Conservation (phyloP, 2,329 filamentous ascomycete genomes). For the Botryotinia narcissicola region DNA sequence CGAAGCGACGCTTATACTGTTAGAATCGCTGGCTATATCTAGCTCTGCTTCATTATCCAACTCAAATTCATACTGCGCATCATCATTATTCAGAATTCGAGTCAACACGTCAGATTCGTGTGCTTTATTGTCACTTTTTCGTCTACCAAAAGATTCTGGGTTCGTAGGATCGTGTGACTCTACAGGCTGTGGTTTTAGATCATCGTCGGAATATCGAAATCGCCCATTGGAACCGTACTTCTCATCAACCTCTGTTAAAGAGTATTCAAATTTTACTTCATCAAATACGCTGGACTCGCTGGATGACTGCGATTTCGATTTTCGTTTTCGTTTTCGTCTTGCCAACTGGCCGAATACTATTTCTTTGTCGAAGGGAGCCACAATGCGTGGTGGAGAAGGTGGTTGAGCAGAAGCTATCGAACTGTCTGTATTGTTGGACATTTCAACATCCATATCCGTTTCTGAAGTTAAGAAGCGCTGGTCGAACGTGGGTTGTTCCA, state of each 20-base stretch:
- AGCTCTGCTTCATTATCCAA: constrained; percentile 28
- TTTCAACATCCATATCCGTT: background rate
- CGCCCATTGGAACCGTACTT: constrained; percentile 37
- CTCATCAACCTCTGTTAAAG: constrained; percentile 34
- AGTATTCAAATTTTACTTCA: constrained; percentile 35
- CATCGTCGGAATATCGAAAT: constrained; percentile 30
- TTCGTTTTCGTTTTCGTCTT: constrained; percentile 6
- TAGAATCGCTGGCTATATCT: constrained; percentile 30
- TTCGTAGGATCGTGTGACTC: constrained; percentile 29
- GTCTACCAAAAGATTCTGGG: constrained; percentile 33
- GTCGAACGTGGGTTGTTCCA: background rate
- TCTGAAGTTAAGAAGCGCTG: background rate
- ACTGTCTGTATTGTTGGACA: constrained; percentile 10
- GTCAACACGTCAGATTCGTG: constrained; percentile 31
- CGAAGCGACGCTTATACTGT: constrained; percentile 49
- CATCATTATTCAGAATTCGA: constrained; percentile 47
- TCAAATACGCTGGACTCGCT: constrained; percentile 34
- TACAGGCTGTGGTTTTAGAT: constrained; percentile 9
- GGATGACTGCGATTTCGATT: background rate
- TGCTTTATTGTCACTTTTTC: constrained; percentile 25
- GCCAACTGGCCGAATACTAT: constrained; percentile 33
- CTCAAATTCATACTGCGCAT: constrained; percentile 21
- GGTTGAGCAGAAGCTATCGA: background rate
- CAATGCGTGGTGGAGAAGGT: constrained; percentile 1
- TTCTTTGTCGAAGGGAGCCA: constrained; percentile 35